phyloP scores from a whole-genome alignment of 495 filamentous ascomycete genomes.

The Aspergillus haitiensis region DNA sequence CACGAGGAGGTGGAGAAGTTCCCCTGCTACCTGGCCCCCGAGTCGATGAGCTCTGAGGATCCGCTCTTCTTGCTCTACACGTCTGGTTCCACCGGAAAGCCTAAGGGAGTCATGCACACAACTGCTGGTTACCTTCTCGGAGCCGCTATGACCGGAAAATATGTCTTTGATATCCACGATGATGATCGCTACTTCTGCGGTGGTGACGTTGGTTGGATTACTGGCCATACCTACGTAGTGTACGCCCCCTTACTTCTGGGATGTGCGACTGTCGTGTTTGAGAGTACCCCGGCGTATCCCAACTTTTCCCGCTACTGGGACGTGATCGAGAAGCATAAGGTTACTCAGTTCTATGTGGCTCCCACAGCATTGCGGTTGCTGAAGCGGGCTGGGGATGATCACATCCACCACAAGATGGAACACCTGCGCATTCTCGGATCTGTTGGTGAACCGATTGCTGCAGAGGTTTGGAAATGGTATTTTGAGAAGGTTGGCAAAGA shows the following conservation, averaged over 20 bases:
- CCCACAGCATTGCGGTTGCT: constrained; percentile 90
- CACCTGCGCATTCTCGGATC: constrained; percentile 87
- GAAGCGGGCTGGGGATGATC: constrained; percentile 91
- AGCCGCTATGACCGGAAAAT: constrained; percentile 91
- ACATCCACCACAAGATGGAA: constrained; percentile 87
- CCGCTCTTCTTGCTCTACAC: constrained; percentile 98
- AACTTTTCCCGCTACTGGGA: constrained; percentile 99
- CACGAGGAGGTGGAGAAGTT: constrained; percentile 97
- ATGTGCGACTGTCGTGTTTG: constrained; percentile 95
- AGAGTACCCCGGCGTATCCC: constrained; percentile 96
- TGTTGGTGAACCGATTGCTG: constrained; percentile 98
- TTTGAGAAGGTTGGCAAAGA: constrained; percentile 93
- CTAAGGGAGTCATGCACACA: constrained; percentile 98
- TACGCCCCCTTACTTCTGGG: constrained; percentile 93
- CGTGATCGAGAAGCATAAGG: constrained; percentile 89
- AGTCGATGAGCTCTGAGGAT: constrained; percentile 87
- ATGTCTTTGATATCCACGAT: constrained; percentile 97
- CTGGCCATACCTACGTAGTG: constrained; percentile 98
- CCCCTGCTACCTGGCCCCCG: constrained; percentile 84
- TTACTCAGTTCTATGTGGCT: constrained; percentile 98
- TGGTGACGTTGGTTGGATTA: constrained; percentile 99
- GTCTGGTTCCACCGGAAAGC: constrained; percentile 95
- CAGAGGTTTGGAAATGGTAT: constrained; percentile 99
- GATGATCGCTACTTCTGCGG: constrained; percentile 94
- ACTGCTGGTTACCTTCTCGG: constrained; percentile 93